A percentile compares a stretch with the other conserved stretches of the same genome.
These are phyloP conservation scores for Pezicula carpinea DNA, from an alignment of 2,329 filamentous ascomycete species.

Conservation along the genomic window DNA sequence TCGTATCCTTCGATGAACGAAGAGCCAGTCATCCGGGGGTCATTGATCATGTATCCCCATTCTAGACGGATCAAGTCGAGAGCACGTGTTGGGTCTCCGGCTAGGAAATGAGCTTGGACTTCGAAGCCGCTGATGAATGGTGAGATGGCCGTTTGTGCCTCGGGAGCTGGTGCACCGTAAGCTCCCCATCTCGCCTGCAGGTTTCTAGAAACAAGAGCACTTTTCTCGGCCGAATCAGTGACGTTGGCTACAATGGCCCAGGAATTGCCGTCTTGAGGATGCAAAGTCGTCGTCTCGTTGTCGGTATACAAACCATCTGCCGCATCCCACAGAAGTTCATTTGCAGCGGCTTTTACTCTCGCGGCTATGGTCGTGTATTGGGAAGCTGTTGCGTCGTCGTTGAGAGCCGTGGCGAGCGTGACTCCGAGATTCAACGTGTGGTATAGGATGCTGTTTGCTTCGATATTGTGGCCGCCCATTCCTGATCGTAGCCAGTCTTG, in stretches of 20 bases:
- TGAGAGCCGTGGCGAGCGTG: constrained; percentile 33
- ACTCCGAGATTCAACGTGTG: neutral
- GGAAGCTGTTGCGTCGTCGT: constrained; percentile 8
- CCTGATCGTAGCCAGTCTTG: constrained; percentile 8
- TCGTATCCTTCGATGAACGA: no score
- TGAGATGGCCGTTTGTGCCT: constrained; percentile 36
- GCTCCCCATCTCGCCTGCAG: neutral
- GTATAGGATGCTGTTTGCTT: neutral
- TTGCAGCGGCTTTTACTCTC: neutral
- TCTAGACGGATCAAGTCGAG: constrained; percentile 36
- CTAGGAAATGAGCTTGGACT: constrained; percentile 37
- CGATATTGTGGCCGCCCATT: constrained; percentile 7
- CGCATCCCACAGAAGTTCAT: constrained; percentile 22
- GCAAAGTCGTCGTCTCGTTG: constrained; percentile 41
- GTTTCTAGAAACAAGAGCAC: neutral
- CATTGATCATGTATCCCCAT: constrained; percentile 48
- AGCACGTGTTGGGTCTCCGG: constrained; percentile 29
- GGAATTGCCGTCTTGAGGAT: constrained; percentile 44
- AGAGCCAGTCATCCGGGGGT: constrained; percentile 25
- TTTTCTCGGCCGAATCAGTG: constrained; percentile 3
- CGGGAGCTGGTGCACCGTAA: constrained; percentile 35
- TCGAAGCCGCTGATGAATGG: constrained; percentile 43
- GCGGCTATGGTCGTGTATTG: neutral
- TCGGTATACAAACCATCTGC: constrained; percentile 40
- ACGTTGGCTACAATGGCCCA: constrained; percentile 35